These are phyloP conservation scores for Eimeria acervulina DNA, from an alignment of 169 alveolate genomes.

Conservation along the genomic window DNA sequence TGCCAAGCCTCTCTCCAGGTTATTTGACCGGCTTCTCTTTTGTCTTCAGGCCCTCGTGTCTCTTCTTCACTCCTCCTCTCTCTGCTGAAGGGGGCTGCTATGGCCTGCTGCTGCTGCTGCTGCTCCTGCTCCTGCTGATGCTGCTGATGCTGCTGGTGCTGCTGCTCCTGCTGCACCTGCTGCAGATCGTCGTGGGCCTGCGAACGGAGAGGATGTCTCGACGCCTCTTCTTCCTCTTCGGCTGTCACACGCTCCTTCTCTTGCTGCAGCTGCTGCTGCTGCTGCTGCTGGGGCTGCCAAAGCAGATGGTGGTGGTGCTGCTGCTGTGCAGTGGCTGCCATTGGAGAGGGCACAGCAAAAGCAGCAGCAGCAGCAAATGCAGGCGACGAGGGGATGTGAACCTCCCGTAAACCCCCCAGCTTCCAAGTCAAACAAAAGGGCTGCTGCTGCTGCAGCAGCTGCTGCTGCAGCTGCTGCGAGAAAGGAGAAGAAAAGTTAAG, in stretches of 20 bases:
- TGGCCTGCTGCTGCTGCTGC: neutral
- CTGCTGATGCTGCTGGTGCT: constrained; percentile 20
- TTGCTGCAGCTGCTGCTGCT: neutral
- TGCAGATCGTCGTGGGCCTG: too few relatives aligned
- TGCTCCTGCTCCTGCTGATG: constrained; percentile 25
- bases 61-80: neutral
- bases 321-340: neutral
- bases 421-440: neutral
- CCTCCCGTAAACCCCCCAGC: neutral
- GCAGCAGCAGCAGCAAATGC: neutral
- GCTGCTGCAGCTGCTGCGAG: constrained; percentile 23
- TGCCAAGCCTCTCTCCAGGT: constrained; percentile 43
- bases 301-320: neutral
- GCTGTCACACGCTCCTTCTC: neutral
- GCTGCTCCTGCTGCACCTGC: constrained; percentile 27
- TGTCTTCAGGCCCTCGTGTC: too few relatives aligned
- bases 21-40: neutral
- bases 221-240: too few relatives aligned
- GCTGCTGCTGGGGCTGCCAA: constrained; percentile 12
- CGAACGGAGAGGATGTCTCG: too few relatives aligned
- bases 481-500: too few relatives aligned
- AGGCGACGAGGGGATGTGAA: neutral
- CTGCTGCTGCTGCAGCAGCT: constrained; percentile 19
- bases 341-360: neutral
- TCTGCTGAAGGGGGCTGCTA: neutral